Base-by-base conservation (phyloP, 345 rosid species). In the Durio zibethinus region DNA sequence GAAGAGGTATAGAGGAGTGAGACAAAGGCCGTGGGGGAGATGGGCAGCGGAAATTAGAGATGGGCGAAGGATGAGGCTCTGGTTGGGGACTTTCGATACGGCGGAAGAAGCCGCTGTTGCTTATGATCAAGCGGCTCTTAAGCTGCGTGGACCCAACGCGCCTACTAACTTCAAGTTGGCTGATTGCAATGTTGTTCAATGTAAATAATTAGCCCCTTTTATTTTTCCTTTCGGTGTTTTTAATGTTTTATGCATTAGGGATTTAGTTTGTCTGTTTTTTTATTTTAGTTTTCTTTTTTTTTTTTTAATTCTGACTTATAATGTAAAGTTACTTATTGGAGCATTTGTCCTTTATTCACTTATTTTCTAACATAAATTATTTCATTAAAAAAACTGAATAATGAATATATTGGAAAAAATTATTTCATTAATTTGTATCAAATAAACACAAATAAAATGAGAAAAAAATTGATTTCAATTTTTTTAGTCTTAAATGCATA, bases 21-120 rank as follows among this genome's bases (percentile, higher is more conserved):
- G 88, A 74, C 80, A 42, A 68, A 81, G 88, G 81, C 84, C 85
- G 42, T 85, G 86, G 86, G 88, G 88, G 71, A 69, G 79, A 47
- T 85, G 88, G 88, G 86, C 76, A 42, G 88, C 88, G 36, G 88
- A 85, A 78, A 83, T 85, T 56, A 83, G 88, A 73, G 84, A 81
- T 18, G 82, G 84, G 61, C 11, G 33, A 14, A 20, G 81, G 72
- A 69, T 69, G 56, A 72, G 88, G 69, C 72, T 62, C 60, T 83
- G 84, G 84, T 73, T 85, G 61, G 88, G 88, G 42, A 83, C 88
- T 27, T 85, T 72, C 77, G 64, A 73, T 82, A 85, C 88, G 21
- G 84, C 86, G 23, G 85, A 85, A 80, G 86, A 83, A 72, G 88
- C 88, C 20, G 86, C 88, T 3, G 23, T 74, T 72, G 84, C 80